Evolutionary conservation across 1,284 basidiomycete species (phyloP).

Genomic region (Boletus semigastroideus): DNA sequence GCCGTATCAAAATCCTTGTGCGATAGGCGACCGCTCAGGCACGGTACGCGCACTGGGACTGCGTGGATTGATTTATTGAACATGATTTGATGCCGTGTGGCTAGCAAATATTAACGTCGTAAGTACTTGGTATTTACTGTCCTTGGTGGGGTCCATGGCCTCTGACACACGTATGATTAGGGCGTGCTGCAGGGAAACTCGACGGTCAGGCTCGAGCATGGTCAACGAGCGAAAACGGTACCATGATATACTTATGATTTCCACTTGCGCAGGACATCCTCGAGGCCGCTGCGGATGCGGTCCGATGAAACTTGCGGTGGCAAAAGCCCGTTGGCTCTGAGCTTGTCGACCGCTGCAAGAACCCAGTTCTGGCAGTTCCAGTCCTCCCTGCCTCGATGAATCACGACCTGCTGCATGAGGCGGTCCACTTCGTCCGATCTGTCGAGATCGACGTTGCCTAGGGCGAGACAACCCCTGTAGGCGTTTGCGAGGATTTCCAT

Average conservation of each 20-base stretch:
- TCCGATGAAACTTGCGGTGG: constrained; percentile 18
- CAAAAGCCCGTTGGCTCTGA: constrained; percentile 20
- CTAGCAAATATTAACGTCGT: background rate
- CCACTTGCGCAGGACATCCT: constrained; percentile 28
- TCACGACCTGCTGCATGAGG: constrained; percentile 25
- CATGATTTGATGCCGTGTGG: constrained; percentile 1
- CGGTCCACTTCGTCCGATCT: constrained; percentile 15
- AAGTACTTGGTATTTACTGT: background rate
- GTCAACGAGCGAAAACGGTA: background rate
- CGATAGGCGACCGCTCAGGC: background rate
- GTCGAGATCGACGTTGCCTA: constrained; percentile 20
- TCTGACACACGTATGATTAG: background rate
- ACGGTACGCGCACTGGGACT: background rate
- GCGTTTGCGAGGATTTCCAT: constrained; percentile 33
- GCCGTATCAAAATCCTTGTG: background rate
- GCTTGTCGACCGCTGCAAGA: constrained; percentile 24
- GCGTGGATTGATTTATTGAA: constrained; percentile 5
- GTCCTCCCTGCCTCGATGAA: constrained; percentile 29
- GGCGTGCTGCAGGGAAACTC: constrained; percentile 1
- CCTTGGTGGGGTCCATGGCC: background rate
- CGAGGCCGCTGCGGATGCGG: constrained; percentile 23
- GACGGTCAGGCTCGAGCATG: constrained; percentile 5
- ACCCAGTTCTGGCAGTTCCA: constrained; percentile 37
- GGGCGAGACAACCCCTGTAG: constrained; percentile 29
- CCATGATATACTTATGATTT: constrained; percentile 12